A percentile compares a stretch with the other conserved stretches of the same genome.
These are phyloP conservation scores for Coniferiporia sulphurascens DNA, from an alignment of 1,284 basidiomycete species.

Conservation along the genomic window DNA sequence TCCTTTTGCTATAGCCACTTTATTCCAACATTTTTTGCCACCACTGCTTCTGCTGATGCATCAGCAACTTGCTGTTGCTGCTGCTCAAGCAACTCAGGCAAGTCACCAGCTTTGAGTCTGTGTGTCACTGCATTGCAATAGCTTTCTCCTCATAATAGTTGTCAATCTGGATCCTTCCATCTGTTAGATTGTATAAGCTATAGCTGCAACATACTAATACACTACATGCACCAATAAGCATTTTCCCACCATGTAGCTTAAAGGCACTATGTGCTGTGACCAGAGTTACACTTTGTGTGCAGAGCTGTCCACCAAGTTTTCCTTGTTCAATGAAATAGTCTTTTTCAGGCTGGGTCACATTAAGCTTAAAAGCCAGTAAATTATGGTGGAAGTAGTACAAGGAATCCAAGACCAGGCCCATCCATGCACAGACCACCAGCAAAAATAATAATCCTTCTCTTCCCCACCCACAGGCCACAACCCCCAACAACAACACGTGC, in stretches of 20 bases:
- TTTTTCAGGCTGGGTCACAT: slow-evolving; percentile 83
- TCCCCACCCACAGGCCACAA: slow-evolving; percentile 61
- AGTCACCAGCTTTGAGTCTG: slow-evolving; percentile 70
- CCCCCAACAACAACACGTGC: slow-evolving; percentile 41
- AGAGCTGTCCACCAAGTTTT: slow-evolving; percentile 83
- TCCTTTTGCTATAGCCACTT: slow-evolving; percentile 27
- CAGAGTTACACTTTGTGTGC: slow-evolving; percentile 89
- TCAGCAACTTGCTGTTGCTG: slow-evolving; percentile 39
- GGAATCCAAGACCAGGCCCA: slow-evolving; percentile 98
- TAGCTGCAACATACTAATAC: slow-evolving; percentile 2
- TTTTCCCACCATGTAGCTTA: slow-evolving; percentile 91
- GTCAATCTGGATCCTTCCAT: slow-evolving; percentile 87
- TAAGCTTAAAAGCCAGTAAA: slow-evolving; percentile 84
- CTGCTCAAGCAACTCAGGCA: slow-evolving; percentile 75
- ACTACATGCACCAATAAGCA: slow-evolving; percentile 66
- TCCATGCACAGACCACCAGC: slow-evolving; percentile 96
- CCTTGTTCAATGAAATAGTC: slow-evolving; percentile 86
- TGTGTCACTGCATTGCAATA: slow-evolving; percentile 65
- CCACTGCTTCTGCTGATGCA: slow-evolving; percentile 37
- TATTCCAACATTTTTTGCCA: too few relatives aligned
- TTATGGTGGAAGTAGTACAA: slow-evolving; percentile 95
- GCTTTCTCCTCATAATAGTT: slow-evolving; percentile 92
- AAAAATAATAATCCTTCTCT: slow-evolving; percentile 89
- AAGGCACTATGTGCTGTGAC: slow-evolving; percentile 90
- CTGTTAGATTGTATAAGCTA: slow-evolving; percentile 35